Evolutionary conservation across 1,284 basidiomycete genomes (phyloP), one percentile per base, ranked within the genome.

Genomic region (Ganoderma sinense): DNA sequence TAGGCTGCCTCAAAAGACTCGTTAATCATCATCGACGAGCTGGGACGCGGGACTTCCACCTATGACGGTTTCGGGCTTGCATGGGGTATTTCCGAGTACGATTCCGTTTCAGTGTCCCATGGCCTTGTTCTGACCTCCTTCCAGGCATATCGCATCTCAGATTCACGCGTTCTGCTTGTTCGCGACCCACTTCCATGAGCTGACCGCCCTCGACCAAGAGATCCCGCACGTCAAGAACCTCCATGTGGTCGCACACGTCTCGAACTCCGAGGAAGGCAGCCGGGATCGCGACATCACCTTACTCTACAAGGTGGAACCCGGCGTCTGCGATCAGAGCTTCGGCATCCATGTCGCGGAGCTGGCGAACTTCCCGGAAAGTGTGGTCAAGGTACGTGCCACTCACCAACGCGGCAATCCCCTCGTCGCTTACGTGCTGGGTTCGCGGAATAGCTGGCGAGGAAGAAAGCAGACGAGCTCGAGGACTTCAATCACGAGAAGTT

Each of bases 41-140:
- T 99, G 0, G 97, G 97, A 40, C 87, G 97, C 92, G 92, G 92
- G n/a, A 99, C 98, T 0, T 98, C 97, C 0, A 99, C 98, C 0
- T 98, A 98, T 76, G 98, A 99, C 80, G 98, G 98, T 0, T 99
- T 99, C 77, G 98, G 98, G 14, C 87, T 99, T 1, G 98, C 98
- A 0, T 99, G 97, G 97, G 97, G 97, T 1, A 99, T 99, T 75
- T 97, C 96, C 41, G 98, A 99, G 96, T 96, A 80, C 70, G 88
- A 1, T 81, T 23, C 33, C 39, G 6, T 81, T 26, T 36, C 39
- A 14, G 6, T 23, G 48, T 14, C 0, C 26, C 1, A 20, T 14
- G 23, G 16, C 20, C 48, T 26, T 23, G 1, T 5, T 11, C n/a
- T 56, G 31, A 33, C 26, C 59, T 62, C n/a, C 31, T 45, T 41